Evolutionary conservation across 2,329 filamentous ascomycete genomes (phyloP).

Genomic region (Pseudocercospora fijiensis): DNA sequence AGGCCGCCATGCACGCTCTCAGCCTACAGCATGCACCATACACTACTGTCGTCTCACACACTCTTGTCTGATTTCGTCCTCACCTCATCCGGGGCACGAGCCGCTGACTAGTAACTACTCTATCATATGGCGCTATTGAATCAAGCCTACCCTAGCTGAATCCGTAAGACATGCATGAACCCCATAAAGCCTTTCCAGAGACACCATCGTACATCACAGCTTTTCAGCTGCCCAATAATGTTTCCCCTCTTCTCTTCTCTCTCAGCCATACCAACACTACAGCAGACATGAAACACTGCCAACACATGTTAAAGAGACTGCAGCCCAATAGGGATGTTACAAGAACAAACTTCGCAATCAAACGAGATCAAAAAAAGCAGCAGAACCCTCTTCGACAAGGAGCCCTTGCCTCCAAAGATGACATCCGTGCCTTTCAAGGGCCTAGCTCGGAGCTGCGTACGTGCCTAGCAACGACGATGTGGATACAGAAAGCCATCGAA

Average conservation of each 20-base stretch:
- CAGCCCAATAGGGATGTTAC: neutral
- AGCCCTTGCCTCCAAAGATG: constrained; percentile 22
- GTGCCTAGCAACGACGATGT: constrained; percentile 21
- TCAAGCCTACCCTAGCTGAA: constrained; percentile 8
- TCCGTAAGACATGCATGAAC: constrained; percentile 1
- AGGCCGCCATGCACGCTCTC: neutral
- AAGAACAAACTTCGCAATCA: neutral
- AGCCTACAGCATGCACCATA: neutral
- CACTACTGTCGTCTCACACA: neutral
- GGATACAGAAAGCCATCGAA: constrained; percentile 20
- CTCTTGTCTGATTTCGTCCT: neutral
- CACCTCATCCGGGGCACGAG: neutral
- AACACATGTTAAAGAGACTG: neutral
- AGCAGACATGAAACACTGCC: neutral
- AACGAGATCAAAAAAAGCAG: constrained; percentile 6
- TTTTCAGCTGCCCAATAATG: neutral
- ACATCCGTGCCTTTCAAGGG: constrained; percentile 18
- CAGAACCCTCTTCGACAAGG: constrained; percentile 15
- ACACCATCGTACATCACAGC: neutral
- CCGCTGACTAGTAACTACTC: neutral
- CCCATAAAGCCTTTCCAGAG: neutral
- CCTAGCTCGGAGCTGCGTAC: constrained; percentile 19
- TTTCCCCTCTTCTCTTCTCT: neutral
- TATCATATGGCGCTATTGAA: neutral
- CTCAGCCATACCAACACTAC: neutral